Base-by-base conservation (phyloP, 352 stramenopile genomes). In the Aphanomyces stellatus region DNA sequence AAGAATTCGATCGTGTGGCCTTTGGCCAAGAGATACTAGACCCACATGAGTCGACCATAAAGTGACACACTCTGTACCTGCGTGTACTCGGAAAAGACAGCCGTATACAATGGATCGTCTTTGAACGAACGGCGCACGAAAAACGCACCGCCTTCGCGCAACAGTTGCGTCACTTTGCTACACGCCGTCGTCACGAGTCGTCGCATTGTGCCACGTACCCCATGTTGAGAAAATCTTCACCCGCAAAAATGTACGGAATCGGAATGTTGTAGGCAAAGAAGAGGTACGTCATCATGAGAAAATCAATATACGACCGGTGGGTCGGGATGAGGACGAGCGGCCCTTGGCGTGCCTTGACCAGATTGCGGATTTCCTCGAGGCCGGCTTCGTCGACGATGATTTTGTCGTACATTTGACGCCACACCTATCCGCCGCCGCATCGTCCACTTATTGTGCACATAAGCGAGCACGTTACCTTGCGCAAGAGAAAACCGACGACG, bases 191-290 rank as follows among this genome's bases (percentile, higher is more conserved):
- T 65, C 7, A 53, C 19, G 7, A 28, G n/a, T 30, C 7, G 13
- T 35, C 10, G 56, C 15, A 33, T 15, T 25, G 37, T 17, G 24
- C 34, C 13, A 65, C 37, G 22, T 60, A 51, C 5, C 85, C 85
- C 79, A 94, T 88, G 56, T 84, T 71, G 5, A 91, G 71, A 53
- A 94, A 94, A 53, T 94, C 85, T 70, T 89, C 80, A 0, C 83
- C 85, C 2, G 85, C 87, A 4, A 85, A 80, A 49, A 94, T 85
- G 59, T 92, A 88, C 22, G 85, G 85, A 53, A 94, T 81, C 0
- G 85, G 85, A 25, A 94, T 87, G 55, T 94, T 94, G 73, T 92
- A 94, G 25, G 84, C 85, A 67, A 94, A 94, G 71, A 90, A 94
- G 17, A 94, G 70, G 69, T 92, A 94, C 69, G 82, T 91, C 75